These are phyloP conservation scores for Zoysia pacifica DNA, from an alignment of 176 grass and related monocot species.

Conservation along the genomic window DNA sequence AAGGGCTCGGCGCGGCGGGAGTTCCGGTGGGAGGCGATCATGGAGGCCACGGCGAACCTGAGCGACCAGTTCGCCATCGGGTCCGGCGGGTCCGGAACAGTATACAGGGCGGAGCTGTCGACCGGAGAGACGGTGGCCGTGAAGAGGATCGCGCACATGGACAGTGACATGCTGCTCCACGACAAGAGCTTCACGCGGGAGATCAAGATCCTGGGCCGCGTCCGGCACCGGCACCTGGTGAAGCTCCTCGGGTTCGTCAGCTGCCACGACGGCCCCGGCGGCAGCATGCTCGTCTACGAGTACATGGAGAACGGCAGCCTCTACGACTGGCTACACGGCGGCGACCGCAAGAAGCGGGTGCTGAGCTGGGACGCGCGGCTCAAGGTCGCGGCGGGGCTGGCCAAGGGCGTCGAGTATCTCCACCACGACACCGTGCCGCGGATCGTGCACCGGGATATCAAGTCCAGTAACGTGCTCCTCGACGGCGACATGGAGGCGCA, in stretches of 20 bases:
- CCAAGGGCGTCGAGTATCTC: slow-evolving; percentile 83
- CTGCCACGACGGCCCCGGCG: slow-evolving; percentile 36
- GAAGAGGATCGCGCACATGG: slow-evolving; percentile 59
- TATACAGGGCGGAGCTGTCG: slow-evolving; percentile 74
- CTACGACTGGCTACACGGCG: slow-evolving; percentile 80
- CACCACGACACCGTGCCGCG: slow-evolving; percentile 87
- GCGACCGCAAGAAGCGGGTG: slow-evolving; percentile 42
- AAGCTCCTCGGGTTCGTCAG: slow-evolving; percentile 85
- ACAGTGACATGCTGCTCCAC: slow-evolving; percentile 60
- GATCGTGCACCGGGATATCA: slow-evolving; percentile 86
- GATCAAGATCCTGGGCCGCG: slow-evolving; percentile 75
- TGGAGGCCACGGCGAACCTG: slow-evolving; percentile 81
- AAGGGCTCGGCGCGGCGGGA: slow-evolving; percentile 70
- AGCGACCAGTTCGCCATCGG: slow-evolving; percentile 84
- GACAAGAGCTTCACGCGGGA: slow-evolving; percentile 81
- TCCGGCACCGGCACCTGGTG: slow-evolving; percentile 88
- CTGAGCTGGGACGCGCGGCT: slow-evolving; percentile 74
- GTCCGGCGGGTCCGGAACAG: slow-evolving; percentile 78
- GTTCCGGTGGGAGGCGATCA: slow-evolving; percentile 95
- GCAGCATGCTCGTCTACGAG: slow-evolving; percentile 83
- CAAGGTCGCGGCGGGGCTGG: slow-evolving; percentile 70
- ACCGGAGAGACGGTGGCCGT: slow-evolving; percentile 89
- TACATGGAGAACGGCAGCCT: slow-evolving; percentile 98
- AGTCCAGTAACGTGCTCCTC: slow-evolving; percentile 90
- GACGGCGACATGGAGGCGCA: slow-evolving; percentile 97